Conservation (phyloP, 2,329 filamentous ascomycete genomes). For the Fusarium foetens region DNA sequence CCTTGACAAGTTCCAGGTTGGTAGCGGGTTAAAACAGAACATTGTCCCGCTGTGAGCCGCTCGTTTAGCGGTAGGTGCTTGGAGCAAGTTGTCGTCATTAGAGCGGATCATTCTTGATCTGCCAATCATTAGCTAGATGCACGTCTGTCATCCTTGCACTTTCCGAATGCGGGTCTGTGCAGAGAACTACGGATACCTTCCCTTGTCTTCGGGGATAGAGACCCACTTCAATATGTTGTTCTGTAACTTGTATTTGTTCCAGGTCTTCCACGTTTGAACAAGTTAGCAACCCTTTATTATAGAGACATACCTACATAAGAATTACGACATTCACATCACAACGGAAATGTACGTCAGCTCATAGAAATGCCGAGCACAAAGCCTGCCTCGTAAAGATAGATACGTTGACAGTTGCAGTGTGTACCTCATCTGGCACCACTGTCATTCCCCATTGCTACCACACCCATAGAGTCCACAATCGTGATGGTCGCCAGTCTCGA, state of each 20-base stretch:
- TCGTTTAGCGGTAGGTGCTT: constrained; percentile 3
- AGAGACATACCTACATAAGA: not conserved
- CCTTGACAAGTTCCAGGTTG: not conserved
- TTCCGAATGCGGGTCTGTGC: constrained; percentile 31
- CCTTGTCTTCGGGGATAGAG: constrained; percentile 3
- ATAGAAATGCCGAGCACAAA: not conserved
- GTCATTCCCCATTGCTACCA: constrained; percentile 21
- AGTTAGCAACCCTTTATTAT: not conserved
- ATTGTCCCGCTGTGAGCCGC: constrained; percentile 27
- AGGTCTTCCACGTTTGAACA: not conserved
- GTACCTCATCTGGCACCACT: constrained; percentile 24
- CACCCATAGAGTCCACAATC: constrained; percentile 28
- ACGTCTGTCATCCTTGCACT: constrained; percentile 27
- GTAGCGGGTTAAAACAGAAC: not conserved
- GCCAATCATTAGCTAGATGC: constrained; percentile 34
- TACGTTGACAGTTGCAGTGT: constrained; percentile 24
- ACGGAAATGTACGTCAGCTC: not conserved
- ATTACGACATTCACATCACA: not conserved
- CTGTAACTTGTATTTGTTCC: not conserved
- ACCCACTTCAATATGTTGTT: not conserved
- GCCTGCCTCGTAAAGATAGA: constrained; percentile 9
- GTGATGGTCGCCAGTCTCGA: constrained; percentile 23
- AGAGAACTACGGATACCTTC: constrained; percentile 4
- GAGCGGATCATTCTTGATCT: constrained; percentile 14
- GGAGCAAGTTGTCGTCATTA: constrained; percentile 39